These are phyloP conservation scores for Solanum pennellii DNA, from an alignment of 257 asterid species.

Conservation along the genomic window DNA sequence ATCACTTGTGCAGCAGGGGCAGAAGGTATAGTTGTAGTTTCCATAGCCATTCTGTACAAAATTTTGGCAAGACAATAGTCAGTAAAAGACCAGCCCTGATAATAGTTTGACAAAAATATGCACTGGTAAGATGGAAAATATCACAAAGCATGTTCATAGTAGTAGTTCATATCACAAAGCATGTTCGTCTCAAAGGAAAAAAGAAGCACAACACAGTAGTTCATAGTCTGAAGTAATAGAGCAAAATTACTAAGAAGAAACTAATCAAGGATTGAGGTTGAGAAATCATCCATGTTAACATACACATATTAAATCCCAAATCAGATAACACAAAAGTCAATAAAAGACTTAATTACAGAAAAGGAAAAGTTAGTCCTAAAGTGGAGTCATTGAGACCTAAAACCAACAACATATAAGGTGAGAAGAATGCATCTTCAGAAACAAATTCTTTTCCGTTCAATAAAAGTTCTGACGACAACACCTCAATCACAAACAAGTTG, in stretches of 20 bases:
- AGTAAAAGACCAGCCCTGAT: not conserved
- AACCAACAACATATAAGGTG: not conserved
- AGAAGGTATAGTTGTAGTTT: constrained; percentile 34
- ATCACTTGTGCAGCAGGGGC: constrained; percentile 43
- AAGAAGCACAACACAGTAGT: not conserved
- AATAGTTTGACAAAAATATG: not conserved
- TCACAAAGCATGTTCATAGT: not conserved
- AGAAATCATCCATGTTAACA: not conserved
- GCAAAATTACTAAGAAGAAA: not conserved
- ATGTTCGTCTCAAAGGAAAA: not conserved
- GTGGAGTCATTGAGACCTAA: not conserved
- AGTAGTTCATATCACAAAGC: not conserved
- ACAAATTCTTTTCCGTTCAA: not conserved
- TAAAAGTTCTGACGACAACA: not conserved
- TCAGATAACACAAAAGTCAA: not conserved
- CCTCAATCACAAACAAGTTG: not conserved
- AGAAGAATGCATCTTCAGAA: not conserved
- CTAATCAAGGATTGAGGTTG: not conserved
- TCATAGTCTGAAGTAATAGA: not conserved
- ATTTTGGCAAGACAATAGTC: not conserved
- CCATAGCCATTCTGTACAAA: constrained; percentile 47
- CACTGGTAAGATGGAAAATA: not conserved
- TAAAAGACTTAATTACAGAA: not conserved
- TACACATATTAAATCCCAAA: not conserved
- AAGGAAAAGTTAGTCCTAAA: not conserved